Base-by-base conservation (phyloP, 2,329 filamentous ascomycete species). In the Pyrenochaeta sp. region DNA sequence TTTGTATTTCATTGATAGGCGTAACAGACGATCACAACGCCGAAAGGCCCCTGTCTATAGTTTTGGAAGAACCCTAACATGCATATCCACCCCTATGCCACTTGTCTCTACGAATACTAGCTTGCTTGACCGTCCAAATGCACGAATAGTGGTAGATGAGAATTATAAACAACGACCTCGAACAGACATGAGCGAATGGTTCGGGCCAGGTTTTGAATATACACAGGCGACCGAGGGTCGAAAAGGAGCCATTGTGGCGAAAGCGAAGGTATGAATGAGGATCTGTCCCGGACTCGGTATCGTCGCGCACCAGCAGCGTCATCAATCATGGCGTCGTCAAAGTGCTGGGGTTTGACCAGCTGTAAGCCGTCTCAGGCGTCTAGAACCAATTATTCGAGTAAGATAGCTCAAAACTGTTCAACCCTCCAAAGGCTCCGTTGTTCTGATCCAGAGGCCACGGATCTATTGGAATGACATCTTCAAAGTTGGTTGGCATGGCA, bases 321-420 rank as follows among this genome's bases (percentile, higher is more conserved):
- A 75, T 77, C 66, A 75, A 63, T 78, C 76, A 72, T 69, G 56
- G 66, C 68, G 68, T 71, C 68, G 66, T 71, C 67, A 71, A 66
- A 65, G 59, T 47, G 62, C 56, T 62, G 59, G 47, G 58, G 59
- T 60, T 54, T 28, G 10, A 25, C 34, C 40, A 60, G 56, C 55
- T 49, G 45, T 58, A 58, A 53, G 39, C 55, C 59, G 62, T 65
- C 59, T 53, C 56, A 61, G 59, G 63, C 66, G 63, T 68, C 68
- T 76, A 77, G 58, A 72, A 62, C 74, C 75, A 77, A 54, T 56
- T 71, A 57, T 66, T 68, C 48, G 65, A 40, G 57, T 66, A 73
- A 59, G 63, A 66, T 36, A 66, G 25, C 52, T 74, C 73, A 54
- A 68, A 71, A 22, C 52, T 56, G 46, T 63, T 64, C 56, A 71